These are phyloP conservation scores for Magnusiomyces tetraspermus DNA, from an alignment of 1,139 yeast genomes.

Conservation along the genomic window DNA sequence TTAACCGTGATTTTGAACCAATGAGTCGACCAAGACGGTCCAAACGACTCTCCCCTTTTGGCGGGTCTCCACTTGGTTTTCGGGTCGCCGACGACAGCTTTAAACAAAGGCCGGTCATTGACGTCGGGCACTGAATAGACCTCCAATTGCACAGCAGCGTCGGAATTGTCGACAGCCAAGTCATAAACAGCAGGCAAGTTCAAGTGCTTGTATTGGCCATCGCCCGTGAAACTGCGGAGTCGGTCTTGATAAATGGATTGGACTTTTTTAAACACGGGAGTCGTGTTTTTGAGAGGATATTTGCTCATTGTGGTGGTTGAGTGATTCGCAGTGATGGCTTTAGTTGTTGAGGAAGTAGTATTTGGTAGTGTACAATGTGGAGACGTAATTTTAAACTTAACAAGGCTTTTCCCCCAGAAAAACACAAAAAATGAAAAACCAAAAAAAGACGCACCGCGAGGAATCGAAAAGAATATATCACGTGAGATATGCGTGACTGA, in stretches of 20 bases:
- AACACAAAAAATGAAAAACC: no score
- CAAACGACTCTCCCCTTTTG: conserved; percentile 66
- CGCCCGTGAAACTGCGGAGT: conserved; percentile 64
- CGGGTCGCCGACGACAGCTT: conserved; percentile 56
- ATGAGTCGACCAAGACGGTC: conserved; percentile 94
- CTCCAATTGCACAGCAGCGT: conserved; percentile 38
- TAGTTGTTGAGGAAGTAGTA: no score
- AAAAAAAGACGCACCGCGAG: no score
- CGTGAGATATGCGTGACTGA: no score
- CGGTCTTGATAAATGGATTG: conserved; percentile 70
- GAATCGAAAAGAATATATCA: no score
- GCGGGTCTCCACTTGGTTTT: conserved; percentile 50
- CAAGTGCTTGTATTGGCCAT: conserved; percentile 60
- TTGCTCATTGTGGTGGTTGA: conserved; percentile 7
- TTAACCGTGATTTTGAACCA: conserved; percentile 70
- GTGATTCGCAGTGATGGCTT: no score
- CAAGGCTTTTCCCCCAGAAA: no score
- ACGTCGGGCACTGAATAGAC: conserved; percentile 63
- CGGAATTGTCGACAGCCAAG: conserved; percentile 38
- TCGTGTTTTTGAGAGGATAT: conserved; percentile 41
- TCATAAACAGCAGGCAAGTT: conserved; percentile 82
- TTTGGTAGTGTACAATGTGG: no score
- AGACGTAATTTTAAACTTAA: no score
- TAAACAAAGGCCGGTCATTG: conserved; percentile 58
- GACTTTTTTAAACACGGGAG: conserved; percentile 77